phyloP scores from a whole-genome alignment of 441 rosid genomes.

The Eruca vesicaria region DNA sequence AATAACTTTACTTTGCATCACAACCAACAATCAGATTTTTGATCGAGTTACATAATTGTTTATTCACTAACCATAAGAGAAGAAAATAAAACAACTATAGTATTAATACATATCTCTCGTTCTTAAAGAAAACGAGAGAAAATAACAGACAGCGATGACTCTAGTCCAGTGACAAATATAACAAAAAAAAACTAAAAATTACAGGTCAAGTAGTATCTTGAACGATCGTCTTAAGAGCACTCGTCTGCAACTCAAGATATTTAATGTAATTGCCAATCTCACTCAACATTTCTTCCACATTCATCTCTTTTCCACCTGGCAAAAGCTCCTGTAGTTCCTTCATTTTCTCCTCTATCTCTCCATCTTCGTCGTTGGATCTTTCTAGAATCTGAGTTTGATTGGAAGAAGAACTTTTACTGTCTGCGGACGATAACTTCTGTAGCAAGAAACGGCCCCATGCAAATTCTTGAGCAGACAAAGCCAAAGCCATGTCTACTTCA shows the following conservation, averaged over 20 bases:
- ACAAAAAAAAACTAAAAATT: slow-evolving; percentile 6
- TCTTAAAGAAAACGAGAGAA: not conserved
- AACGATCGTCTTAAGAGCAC: slow-evolving; percentile 33
- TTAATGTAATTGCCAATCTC: slow-evolving; percentile 38
- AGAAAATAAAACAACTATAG: not conserved
- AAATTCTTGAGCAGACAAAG: slow-evolving; percentile 34
- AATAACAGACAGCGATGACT: not conserved
- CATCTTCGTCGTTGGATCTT: slow-evolving; percentile 7
- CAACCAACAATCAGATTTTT: not conserved
- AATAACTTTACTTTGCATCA: not conserved
- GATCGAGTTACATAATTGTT: not conserved
- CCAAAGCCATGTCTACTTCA: slow-evolving; percentile 44
- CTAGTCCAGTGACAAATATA: not conserved
- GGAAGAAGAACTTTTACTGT: not conserved
- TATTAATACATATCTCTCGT: not conserved
- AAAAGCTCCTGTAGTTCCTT: slow-evolving; percentile 26
- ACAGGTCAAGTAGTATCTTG: not conserved
- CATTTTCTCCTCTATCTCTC: slow-evolving; percentile 10
- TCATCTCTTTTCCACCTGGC: slow-evolving; percentile 41
- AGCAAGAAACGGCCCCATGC: slow-evolving; percentile 42
- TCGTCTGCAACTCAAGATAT: slow-evolving; percentile 41
- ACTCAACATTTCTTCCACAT: slow-evolving; percentile 34
- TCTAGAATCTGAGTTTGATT: not conserved
- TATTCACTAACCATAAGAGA: not conserved
- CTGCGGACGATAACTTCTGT: slow-evolving; percentile 8